These are phyloP conservation scores for Solioccasus polychromus DNA, from an alignment of 768 basidiomycete species.

Conservation along the genomic window DNA sequence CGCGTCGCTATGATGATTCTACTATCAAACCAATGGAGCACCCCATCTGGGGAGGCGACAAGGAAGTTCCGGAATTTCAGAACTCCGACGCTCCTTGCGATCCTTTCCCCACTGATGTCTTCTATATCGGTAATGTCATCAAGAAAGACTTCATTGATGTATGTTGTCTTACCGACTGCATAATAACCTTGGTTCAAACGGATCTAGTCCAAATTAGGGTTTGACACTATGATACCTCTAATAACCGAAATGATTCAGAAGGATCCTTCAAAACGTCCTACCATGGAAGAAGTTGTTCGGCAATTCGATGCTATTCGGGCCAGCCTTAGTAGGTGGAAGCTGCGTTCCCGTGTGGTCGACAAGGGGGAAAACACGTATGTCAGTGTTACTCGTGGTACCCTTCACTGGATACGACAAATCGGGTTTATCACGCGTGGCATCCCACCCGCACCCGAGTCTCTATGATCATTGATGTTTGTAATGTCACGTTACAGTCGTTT, in stretches of 20 bases:
- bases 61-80: constrained; percentile 38
- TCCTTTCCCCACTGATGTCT: constrained; percentile 45
- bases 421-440: constrained; percentile 13
- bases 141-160: constrained; percentile 32
- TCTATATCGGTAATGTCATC: constrained; percentile 40
- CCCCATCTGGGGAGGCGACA: constrained; percentile 39
- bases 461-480: too few relatives aligned
- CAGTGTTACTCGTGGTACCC: constrained; percentile 2
- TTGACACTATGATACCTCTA: constrained; percentile 34
- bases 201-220: background rate
- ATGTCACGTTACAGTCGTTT: too few relatives aligned
- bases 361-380: constrained; percentile 1
- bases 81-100: constrained; percentile 22
- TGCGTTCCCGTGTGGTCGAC: constrained; percentile 28
- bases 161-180: background rate
- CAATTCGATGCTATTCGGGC: constrained; percentile 26
- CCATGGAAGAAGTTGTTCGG: constrained; percentile 33
- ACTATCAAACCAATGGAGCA: constrained; percentile 24
- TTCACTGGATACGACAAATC: constrained; percentile 27
- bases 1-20: constrained; percentile 26
- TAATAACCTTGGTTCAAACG: background rate
- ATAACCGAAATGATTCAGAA: constrained; percentile 37
- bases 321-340: constrained; percentile 19
- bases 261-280: constrained; percentile 37
- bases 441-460: too few relatives aligned